Base-by-base conservation (phyloP, 2,329 filamentous ascomycete species). In the Nannizziopsis barbatae region DNA sequence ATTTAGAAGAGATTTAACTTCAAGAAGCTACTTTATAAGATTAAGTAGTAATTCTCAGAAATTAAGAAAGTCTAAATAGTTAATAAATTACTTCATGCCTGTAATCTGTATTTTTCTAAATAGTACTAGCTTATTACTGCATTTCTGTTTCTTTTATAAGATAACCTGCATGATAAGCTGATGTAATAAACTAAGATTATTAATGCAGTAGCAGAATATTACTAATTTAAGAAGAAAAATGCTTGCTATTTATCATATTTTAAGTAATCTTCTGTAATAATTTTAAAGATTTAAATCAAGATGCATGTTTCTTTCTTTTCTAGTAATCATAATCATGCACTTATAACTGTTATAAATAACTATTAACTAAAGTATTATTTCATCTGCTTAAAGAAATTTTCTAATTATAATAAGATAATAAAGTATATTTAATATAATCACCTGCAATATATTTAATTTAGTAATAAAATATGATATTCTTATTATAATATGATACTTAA, bases 21-120 rank as follows among this genome's bases (percentile, higher is more conserved):
- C 36, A 53, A 58, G 49, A 45, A 57, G 42, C 51, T 54, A 9
- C 51, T 58, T 41, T 37, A 50, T 10, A 53, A 58, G 31, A 53
- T 55, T 40, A 37, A 55, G 48, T 49, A 48, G 40, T 48, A 58
- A 50, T 49, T 58, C 10, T 56, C 55, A 20, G 46, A 53, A 20
- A 46, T 52, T 27, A 27, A 27, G 22, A 27, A 4, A 27, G 3
- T 7, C 7, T 27, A 27, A 27, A 7, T 27, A 27, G 7, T 27
- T 27, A 27, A 27, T 27, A 27, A 27, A 27, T 27, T 27, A 27
- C 22, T 27, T 27, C 22, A 27, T 27, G 7, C 22, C 7, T 4
- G 7, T 27, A 7, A 27, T 27, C 7, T 27, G 22, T 7, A 27
- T 27, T 27, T 27, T 7, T 27, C 22, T 4, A 7, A 27, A 27